Evolutionary conservation across 2,329 filamentous ascomycete species (phyloP).

Genomic region (Phialocephala sp.): DNA sequence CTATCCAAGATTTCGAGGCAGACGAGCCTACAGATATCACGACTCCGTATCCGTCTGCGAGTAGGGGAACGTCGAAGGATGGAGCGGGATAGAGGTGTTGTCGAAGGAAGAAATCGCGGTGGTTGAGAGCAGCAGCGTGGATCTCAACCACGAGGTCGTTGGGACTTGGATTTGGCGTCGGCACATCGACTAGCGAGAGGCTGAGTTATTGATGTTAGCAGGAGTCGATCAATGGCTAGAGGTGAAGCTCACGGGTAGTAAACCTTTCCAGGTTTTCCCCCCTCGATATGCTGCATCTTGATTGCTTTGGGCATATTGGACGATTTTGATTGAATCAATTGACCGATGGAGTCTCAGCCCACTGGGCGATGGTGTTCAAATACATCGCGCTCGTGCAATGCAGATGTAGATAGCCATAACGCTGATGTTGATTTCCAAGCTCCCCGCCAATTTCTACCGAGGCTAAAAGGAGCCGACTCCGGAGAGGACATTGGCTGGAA

Average conservation of each 20-base stretch:
- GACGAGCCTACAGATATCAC: conserved; percentile 69
- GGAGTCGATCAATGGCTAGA: background rate
- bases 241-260: conserved; percentile 74
- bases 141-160: conserved; percentile 77
- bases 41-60: conserved; percentile 81
- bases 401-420: conserved; percentile 7
- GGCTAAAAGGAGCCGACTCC: conserved; percentile 13
- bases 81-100: conserved; percentile 89
- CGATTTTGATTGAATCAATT: conserved; percentile 10
- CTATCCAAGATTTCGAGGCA: conserved; percentile 55
- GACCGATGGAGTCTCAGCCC: background rate
- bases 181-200: conserved; percentile 64
- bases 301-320: conserved; percentile 39
- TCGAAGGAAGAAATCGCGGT: conserved; percentile 93
- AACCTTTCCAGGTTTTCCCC: conserved; percentile 83
- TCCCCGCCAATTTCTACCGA: conserved; percentile 10
- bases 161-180: conserved; percentile 66
- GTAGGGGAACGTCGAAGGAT: conserved; percentile 77
- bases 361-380: background rate
- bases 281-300: conserved; percentile 66
- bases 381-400: conserved; percentile 4
- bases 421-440: conserved; percentile 12
- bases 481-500: background rate
- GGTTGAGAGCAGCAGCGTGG: conserved; percentile 84
- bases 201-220: conserved; percentile 50